phyloP scores from a whole-genome alignment of 176 grass and related monocot species.

The Raddia guianensis region DNA sequence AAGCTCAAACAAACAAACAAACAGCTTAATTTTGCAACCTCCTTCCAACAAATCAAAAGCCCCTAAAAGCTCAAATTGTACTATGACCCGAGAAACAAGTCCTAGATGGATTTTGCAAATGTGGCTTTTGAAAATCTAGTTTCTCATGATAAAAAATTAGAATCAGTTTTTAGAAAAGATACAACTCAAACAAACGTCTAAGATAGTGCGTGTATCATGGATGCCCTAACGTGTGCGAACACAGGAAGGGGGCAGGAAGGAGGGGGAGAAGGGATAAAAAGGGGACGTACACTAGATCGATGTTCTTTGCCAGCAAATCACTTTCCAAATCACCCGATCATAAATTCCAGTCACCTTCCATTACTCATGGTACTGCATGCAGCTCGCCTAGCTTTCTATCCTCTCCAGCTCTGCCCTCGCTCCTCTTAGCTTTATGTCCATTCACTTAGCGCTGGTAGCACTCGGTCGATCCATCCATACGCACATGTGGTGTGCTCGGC shows the following conservation, averaged over 20 bases:
- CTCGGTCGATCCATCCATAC: not conserved
- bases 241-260: not conserved
- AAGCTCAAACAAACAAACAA: no score
- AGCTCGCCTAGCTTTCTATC: constrained; percentile 9
- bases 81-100: no score
- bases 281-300: not conserved
- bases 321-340: constrained; percentile 39
- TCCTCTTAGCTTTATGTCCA: not conserved
- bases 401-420: no score
- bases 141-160: no score
- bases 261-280: not conserved
- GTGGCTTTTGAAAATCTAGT: no score
- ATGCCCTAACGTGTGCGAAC: not conserved
- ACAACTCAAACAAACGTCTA: no score
- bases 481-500: not conserved
- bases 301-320: constrained; percentile 30
- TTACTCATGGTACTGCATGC: not conserved
- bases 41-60: no score
- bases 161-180: no score
- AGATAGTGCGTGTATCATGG: no score
- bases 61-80: no score
- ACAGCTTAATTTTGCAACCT: no score
- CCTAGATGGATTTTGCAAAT: no score
- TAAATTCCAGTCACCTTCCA: constrained; percentile 48
- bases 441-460: not conserved